A percentile compares a stretch with the other conserved stretches of the same genome.
These are phyloP conservation scores for Bolboschoenus planiculmis DNA, from an alignment of 176 grass and related monocot species.

Conservation along the genomic window DNA sequence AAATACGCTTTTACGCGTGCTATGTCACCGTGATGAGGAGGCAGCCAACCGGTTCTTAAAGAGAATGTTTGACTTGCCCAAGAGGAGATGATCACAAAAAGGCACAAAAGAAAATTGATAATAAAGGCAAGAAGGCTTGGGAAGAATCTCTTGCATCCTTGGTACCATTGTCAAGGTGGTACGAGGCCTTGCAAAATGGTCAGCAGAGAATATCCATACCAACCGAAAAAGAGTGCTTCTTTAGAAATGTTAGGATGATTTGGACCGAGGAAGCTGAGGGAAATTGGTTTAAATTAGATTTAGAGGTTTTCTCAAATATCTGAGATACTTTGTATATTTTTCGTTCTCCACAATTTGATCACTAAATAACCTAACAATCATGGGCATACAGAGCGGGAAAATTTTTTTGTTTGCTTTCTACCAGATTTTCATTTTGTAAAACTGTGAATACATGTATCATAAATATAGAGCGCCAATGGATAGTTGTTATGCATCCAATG, in stretches of 20 bases:
- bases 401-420: background rate
- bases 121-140: slow-evolving; percentile 12
- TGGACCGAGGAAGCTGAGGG: background rate
- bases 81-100: slow-evolving; percentile 32
- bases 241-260: slow-evolving; percentile 21
- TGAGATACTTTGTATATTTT: slow-evolving; percentile 13
- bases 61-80: slow-evolving; percentile 47
- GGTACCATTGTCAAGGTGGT: slow-evolving; percentile 6
- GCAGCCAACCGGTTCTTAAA: slow-evolving; percentile 54
- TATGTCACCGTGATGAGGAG: slow-evolving; percentile 65
- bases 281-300: background rate
- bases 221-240: background rate
- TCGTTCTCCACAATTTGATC: slow-evolving; percentile 13
- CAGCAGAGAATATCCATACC: slow-evolving; percentile 5
- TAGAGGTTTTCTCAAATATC: slow-evolving; percentile 11
- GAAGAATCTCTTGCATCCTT: slow-evolving; percentile 6
- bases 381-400: background rate
- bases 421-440: slow-evolving; percentile 13
- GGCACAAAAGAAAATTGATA: background rate
- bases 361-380: slow-evolving; percentile 12
- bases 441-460: slow-evolving; percentile 18
- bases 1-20: slow-evolving; percentile 48
- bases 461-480: slow-evolving; percentile 15
- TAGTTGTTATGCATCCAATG: slow-evolving; percentile 16
- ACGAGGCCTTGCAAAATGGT: slow-evolving; percentile 6